phyloP scores from a whole-genome alignment of 1,284 basidiomycete species.

The Cystobasidiaceae sp. region DNA sequence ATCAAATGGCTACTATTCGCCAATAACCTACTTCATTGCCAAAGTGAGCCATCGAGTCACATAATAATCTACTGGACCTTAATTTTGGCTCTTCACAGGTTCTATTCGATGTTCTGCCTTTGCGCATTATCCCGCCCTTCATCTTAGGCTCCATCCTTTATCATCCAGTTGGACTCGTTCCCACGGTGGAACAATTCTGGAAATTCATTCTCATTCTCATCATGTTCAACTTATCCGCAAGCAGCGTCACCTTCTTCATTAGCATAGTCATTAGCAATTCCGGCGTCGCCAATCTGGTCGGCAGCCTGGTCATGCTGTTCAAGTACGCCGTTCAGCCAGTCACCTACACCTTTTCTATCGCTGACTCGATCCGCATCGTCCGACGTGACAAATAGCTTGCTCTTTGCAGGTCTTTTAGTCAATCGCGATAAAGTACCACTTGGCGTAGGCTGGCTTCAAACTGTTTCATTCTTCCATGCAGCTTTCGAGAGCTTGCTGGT shows the following conservation, averaged over 20 bases:
- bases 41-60: conserved; percentile 55
- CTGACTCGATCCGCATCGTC: neutral
- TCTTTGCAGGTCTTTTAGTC: conserved; percentile 92
- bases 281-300: conserved; percentile 85
- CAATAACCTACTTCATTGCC: conserved; percentile 89
- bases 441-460: conserved; percentile 76
- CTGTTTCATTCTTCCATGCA: conserved; percentile 96
- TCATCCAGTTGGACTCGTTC: conserved; percentile 84
- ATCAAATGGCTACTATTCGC: conserved; percentile 93
- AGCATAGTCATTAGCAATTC: conserved; percentile 79
- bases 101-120: conserved; percentile 89
- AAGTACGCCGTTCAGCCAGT: conserved; percentile 63
- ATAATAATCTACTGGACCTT: neutral
- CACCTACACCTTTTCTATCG: neutral
- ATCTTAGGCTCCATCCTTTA: conserved; percentile 94
- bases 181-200: conserved; percentile 84
- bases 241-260: conserved; percentile 81
- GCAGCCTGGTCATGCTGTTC: conserved; percentile 93
- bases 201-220: conserved; percentile 94
- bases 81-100: conserved; percentile 52
- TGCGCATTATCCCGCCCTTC: conserved; percentile 88
- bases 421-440: conserved; percentile 78
- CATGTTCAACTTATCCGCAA: conserved; percentile 89
- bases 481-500: conserved; percentile 93
- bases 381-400: conserved; percentile 55